phyloP scores from a whole-genome alignment of 2,329 filamentous ascomycete genomes.

The Calcarisporium arbuscula region DNA sequence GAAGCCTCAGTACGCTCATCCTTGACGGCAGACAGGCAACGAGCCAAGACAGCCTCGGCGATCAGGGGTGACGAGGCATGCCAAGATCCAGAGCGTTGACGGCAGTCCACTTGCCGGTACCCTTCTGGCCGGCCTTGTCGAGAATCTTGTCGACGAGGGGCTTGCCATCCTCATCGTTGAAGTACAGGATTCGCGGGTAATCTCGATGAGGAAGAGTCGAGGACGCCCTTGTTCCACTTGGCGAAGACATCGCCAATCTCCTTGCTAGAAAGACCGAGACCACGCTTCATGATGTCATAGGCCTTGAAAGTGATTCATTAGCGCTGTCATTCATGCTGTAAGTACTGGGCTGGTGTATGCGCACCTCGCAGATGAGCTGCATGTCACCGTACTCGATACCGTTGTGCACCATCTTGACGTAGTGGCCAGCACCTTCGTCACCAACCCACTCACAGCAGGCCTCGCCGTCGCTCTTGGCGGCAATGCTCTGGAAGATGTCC shows the following conservation, averaged over 20 bases:
- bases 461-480: conserved; percentile 95
- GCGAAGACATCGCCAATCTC: conserved; percentile 93
- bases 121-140: conserved; percentile 97
- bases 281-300: conserved; percentile 99
- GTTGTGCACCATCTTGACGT: conserved; percentile 99
- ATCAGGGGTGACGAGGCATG: conserved; percentile 98
- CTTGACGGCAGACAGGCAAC: conserved; percentile 93
- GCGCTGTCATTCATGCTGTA: neutral
- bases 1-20: conserved; percentile 81
- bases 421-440: conserved; percentile 98
- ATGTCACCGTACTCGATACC: conserved; percentile 99
- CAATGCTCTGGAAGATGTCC: conserved; percentile 96
- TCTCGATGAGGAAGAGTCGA: conserved; percentile 99
- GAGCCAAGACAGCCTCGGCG: conserved; percentile 90
- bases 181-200: conserved; percentile 99
- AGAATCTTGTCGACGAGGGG: conserved; percentile 98
- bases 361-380: conserved; percentile 98
- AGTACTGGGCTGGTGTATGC: conserved; percentile 17
- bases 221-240: conserved; percentile 97
- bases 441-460: conserved; percentile 99
- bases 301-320: conserved; percentile 50
- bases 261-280: conserved; percentile 80
- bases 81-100: conserved; percentile 98
- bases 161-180: conserved; percentile 87
- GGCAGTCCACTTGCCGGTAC: conserved; percentile 99